A percentile compares a stretch with the other conserved stretches of the same genome.
Conservation (phyloP, 2,329 filamentous ascomycete species). For the Beauveria caledonica region DNA sequence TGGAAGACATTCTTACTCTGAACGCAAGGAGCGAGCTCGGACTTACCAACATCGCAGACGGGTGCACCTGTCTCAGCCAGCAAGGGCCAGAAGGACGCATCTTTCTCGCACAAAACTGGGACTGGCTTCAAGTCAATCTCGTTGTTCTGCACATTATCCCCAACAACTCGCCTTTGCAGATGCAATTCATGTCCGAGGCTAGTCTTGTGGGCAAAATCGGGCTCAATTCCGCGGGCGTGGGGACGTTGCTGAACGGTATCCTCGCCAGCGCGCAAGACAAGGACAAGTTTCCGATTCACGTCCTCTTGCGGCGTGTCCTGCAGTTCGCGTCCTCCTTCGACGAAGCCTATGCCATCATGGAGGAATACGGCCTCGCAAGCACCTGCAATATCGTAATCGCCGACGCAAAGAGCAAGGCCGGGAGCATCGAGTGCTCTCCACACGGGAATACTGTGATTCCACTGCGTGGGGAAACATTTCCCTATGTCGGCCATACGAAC, state of each 20-base stretch:
- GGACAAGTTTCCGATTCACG: neutral
- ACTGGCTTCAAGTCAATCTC: neutral
- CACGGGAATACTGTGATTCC: neutral
- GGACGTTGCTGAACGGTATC: constrained; percentile 2
- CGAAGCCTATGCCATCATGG: neutral
- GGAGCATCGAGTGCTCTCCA: neutral
- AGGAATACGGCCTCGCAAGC: neutral
- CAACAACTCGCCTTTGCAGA: neutral
- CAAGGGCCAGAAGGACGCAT: neutral
- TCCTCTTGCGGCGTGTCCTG: neutral
- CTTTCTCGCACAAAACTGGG: constrained; percentile 7
- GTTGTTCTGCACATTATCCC: neutral
- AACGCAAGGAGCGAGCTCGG: constrained; percentile 3
- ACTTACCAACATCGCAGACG: constrained; percentile 3
- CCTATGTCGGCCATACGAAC: neutral
- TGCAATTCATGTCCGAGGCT: neutral
- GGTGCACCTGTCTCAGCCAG: neutral
- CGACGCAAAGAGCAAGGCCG: neutral
- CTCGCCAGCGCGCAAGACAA: neutral
- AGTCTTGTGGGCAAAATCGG: constrained; percentile 1
- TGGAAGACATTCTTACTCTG: neutral
- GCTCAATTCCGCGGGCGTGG: neutral
- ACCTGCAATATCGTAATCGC: neutral
- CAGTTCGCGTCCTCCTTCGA: neutral
- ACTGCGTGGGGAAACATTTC: neutral